phyloP scores from a whole-genome alignment of 164 flowering plant species.

The Stephania cephalantha region DNA sequence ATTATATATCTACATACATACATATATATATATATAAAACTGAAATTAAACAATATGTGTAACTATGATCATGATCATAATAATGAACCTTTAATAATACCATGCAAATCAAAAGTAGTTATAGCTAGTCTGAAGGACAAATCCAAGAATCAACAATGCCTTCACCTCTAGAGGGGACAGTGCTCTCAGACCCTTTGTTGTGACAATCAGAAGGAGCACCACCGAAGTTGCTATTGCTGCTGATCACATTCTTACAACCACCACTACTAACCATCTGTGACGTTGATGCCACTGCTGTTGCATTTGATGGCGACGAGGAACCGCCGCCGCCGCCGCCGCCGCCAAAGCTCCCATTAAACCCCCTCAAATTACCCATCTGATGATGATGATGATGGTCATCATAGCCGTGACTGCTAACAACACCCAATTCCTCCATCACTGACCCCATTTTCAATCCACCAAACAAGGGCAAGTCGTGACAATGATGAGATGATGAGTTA shows the following conservation, averaged over 20 bases:
- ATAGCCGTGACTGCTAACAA: background rate
- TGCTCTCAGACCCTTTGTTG: constrained; percentile 38
- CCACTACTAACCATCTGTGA: constrained; percentile 11
- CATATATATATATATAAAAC: background rate
- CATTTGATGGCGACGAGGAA: no score
- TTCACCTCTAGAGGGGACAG: constrained; percentile 38
- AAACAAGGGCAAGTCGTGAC: no score
- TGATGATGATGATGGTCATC: constrained; percentile 12
- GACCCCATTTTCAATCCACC: no score
- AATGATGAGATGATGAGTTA: background rate
- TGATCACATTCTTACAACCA: constrained; percentile 24
- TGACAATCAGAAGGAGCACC: constrained; percentile 28
- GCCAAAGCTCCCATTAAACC: constrained; percentile 23
- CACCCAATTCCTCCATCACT: background rate
- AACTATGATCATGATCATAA: no score
- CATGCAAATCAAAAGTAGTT: no score
- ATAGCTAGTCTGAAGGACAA: constrained; percentile 39
- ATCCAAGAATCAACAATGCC: constrained; percentile 61
- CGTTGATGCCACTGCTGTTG: no score
- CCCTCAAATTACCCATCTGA: constrained; percentile 13
- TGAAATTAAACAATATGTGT: background rate
- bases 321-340: background rate
- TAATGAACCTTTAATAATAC: no score
- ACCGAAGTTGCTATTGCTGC: constrained; percentile 13
- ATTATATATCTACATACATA: constrained; percentile 15